Percentiles rank a stretch among this genome's conserved stretches.
These are phyloP conservation scores for Colletotrichum simmondsii DNA, from an alignment of 2,329 filamentous ascomycete genomes.

Conservation along the genomic window DNA sequence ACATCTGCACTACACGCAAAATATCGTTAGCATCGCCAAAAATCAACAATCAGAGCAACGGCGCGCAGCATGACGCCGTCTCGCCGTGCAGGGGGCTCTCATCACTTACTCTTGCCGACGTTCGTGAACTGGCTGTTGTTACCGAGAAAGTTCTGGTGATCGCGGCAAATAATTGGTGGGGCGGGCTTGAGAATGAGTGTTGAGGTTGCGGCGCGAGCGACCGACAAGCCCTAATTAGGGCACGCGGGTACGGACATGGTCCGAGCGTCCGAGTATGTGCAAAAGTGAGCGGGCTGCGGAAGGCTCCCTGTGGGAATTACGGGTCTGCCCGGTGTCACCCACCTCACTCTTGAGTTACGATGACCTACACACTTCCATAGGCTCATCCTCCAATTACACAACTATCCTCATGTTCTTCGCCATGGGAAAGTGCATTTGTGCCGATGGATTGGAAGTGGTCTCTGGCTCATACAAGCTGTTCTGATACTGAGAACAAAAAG, in stretches of 20 bases:
- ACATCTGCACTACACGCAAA: conserved; percentile 84
- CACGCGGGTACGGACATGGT: conserved; percentile 14
- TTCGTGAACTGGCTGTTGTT: conserved; percentile 53
- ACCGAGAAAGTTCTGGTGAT: conserved; percentile 43
- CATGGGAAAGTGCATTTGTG: background rate
- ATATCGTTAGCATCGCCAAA: conserved; percentile 38
- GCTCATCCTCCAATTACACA: background rate
- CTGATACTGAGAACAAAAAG: background rate
- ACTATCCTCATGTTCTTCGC: background rate
- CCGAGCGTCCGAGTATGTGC: background rate
- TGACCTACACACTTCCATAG: background rate
- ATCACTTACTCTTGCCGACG: conserved; percentile 69
- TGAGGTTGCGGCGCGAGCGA: conserved; percentile 16
- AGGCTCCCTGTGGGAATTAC: conserved; percentile 1
- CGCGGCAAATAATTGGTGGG: conserved; percentile 28
- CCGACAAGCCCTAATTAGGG: conserved; percentile 33
- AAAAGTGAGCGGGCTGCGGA: background rate
- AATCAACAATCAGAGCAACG: background rate
- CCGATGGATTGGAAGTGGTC: background rate
- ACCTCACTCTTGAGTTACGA: background rate
- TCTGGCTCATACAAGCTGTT: background rate
- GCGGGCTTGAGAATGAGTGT: conserved; percentile 32
- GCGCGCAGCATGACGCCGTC: background rate
- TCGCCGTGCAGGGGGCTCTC: background rate
- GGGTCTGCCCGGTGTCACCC: background rate